Evolutionary conservation across 2,329 filamentous ascomycete species (phyloP), one percentile per base, ranked within the genome.

Genomic region (Aspergillus fijiensis): DNA sequence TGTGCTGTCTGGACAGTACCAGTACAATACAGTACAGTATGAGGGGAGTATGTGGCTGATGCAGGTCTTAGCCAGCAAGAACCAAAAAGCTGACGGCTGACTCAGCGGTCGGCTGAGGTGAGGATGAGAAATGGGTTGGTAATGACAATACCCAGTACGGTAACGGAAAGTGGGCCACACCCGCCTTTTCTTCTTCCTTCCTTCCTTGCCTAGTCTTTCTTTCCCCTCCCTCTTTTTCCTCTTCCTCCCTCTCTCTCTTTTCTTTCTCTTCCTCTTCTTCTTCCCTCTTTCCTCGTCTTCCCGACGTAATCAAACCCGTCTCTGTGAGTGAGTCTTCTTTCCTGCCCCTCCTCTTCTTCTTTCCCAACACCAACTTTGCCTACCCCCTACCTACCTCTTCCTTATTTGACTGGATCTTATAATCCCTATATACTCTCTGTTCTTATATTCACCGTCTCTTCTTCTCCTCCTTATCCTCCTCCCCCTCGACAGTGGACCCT

Each of bases 261-360:
- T 62, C 59, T 59, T 58, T 59, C 63, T 59, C 59, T 61, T 63
- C 62, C 64, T 62, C 59, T 65, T 23, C 58, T 53, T 57, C 51
- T 59, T 51, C 67, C 68, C 67, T 64, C 55, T 55, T 60, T 54
- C 63, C 60, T 65, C 64, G 48, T 64, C 61, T 63, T 81, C 69
- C 33, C 79, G 79, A 66, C 66, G 63, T 67, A 67, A 65, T 67
- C 61, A 64, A 19, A 45, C 55, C 49, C 59, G 25, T 21, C 42
- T 61, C 23, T 23, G 58, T 64, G 42, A 63, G 63, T 63, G 42
- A 57, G 51, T 60, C 53, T 58, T 53, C 53, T 58, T 53, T 54
- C 23, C 59, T 62, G 64, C 56, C 49, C 53, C 50, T 49, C 55
- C 45, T 58, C 27, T 49, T 60, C 58, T 51, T 60, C 58, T 51